Base-by-base conservation (phyloP, 208 protist genomes). In the Acanthamoeba culbertsoni region DNA sequence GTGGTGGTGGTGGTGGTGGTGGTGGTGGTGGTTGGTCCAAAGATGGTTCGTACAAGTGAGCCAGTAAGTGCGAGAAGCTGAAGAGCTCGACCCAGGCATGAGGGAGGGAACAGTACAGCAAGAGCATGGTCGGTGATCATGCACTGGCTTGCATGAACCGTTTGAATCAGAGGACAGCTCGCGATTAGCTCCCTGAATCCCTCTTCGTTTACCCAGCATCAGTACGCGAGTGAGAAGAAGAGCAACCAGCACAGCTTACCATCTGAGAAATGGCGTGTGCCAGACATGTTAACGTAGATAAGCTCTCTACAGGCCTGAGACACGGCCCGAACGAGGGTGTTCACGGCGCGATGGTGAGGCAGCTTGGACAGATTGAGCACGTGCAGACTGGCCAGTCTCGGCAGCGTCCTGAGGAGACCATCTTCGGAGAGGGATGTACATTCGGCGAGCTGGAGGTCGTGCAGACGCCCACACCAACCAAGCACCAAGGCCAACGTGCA, bases 271-370 rank as follows among this genome's bases (percentile, higher is more conserved):
- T 42, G 12, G 18, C 18, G 43, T 23, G 35, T 51, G 43, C 71
- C 71, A n/a, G 71, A 82, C 40, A 82, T 35, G 26, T 82, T 82
- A 42, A 82, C 8, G 71, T 82, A 82, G 71, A 82, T 82, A 28
- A 82, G 71, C n/a, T 82, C 71, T 2, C 26, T 35, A 42, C 71
- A 82, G 71, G 71, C 71, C 43, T 28, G 71, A 7, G 71, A 16
- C 3, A 82, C 71, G 26, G 33, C 35, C 40, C 8, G 26, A 1
- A 82, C 40, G 40, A 82, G 20, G 23, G 6, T 14, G 26, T 82
- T 42, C 14, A 48, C 43, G 6, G 35, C 23, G 26, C 2, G 16
- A 42, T 53, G 71, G 40, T 82, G 71, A 42, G 71, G 71, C 26
- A 82, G 43, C 71, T 82, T 82, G 71, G 71, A 35, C 71, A 82